Evolutionary conservation across 108 stramenopile species (phyloP).

Genomic region (Cyclotella baltica): DNA sequence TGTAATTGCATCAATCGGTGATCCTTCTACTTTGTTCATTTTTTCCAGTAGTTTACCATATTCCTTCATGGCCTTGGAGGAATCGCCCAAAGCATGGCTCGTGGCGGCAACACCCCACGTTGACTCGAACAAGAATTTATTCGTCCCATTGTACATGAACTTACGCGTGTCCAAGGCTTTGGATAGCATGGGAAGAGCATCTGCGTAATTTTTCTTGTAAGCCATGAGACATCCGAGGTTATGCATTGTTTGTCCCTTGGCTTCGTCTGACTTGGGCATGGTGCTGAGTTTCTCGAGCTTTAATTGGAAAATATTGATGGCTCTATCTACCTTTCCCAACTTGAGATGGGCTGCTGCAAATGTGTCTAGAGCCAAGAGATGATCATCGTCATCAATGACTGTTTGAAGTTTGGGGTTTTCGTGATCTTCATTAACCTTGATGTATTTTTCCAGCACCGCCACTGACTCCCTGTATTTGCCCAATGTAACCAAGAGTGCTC

Average conservation of each 20-base stretch:
- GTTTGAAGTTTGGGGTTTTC: background rate
- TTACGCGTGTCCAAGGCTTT: constrained; percentile 42
- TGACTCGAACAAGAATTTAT: constrained; percentile 44
- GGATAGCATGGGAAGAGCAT: constrained; percentile 40
- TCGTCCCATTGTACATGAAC: constrained; percentile 38
- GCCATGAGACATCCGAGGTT: constrained; percentile 52
- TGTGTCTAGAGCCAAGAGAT: constrained; percentile 45
- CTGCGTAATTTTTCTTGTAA: constrained; percentile 24
- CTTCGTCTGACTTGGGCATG: constrained; percentile 30
- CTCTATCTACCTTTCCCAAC: constrained; percentile 33
- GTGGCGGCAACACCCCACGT: constrained; percentile 53
- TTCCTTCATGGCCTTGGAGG: constrained; percentile 30
- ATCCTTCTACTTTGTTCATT: constrained; percentile 25
- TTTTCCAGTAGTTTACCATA: constrained; percentile 42
- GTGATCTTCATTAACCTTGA: constrained; percentile 14
- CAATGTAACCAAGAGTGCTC: constrained; percentile 36
- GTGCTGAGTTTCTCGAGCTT: constrained; percentile 30
- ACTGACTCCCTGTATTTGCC: constrained; percentile 22
- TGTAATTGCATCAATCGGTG: constrained; percentile 24
- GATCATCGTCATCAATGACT: constrained; percentile 38
- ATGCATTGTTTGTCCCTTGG: constrained; percentile 46
- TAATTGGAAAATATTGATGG: constrained; percentile 35
- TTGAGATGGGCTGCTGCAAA: constrained; percentile 35
- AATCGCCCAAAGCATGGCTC: constrained; percentile 35
- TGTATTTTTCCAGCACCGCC: constrained; percentile 27